Base-by-base conservation (phyloP, 2,329 filamentous ascomycete genomes). In the Fusarium redolens region DNA sequence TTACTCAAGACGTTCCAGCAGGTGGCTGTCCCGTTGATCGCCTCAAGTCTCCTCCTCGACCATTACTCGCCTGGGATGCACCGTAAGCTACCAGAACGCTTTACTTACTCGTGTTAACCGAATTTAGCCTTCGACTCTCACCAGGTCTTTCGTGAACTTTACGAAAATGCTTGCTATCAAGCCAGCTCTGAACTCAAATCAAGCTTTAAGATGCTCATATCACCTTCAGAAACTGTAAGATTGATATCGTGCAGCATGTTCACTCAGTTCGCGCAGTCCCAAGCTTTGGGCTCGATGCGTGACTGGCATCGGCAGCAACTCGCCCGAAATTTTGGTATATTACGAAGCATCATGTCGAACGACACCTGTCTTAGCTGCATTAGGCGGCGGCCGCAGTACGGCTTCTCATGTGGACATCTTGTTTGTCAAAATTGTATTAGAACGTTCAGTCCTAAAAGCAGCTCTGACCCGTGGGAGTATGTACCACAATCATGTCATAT, bases 61-160 rank as follows among this genome's bases (percentile, higher is more conserved):
- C 65, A 73, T 64, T 73, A 71, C 37, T 47, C 61, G n/a, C 71
- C 61, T 33, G 55, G 54, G 5, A 73, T 73, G 71, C 71, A 73
- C 58, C 38, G 71, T 73, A 63, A 47, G 71, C n/a, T 17, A 47
- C n/a, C 31, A 28, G 17, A 37, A 45, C 7, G 35, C 10, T 57
- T 45, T 33, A 37, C 7, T 57, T 37, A 18, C 41, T 15, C 31
- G 20, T 38, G 22, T 30, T 58, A 40, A 58, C 43, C 33, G 17
- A 30, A 22, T 52, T 22, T 44, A 69, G 66, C 37, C 10, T 69
- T 69, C 38, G 57, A 65, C 31, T 59, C 44, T 14, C 41, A 56
- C 37, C 37, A 61, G 5, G 66, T 69, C 17, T 69, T 69, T 44
- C 44, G 25, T 33, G 61, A 57, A 33, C 45, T 69, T 17, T 69